phyloP scores from a whole-genome alignment of 495 filamentous ascomycete genomes.

The Thermochaetoides thermophila region DNA sequence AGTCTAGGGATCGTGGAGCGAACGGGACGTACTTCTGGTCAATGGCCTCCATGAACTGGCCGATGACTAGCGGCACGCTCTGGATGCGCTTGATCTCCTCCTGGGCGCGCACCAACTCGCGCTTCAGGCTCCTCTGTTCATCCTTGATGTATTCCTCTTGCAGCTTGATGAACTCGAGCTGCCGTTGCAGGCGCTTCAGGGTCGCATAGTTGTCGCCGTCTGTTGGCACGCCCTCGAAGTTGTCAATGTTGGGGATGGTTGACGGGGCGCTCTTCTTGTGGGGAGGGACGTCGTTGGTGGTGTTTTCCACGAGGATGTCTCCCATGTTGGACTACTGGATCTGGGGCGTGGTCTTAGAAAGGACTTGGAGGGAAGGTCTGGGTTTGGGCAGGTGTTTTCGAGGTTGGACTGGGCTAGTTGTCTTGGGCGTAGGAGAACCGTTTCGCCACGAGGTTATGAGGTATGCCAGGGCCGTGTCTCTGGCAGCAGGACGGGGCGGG shows the following conservation, averaged over 20 bases:
- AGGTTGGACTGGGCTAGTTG: too few species aligned
- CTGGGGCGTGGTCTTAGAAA: too few species aligned
- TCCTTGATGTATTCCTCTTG: constrained; percentile 99
- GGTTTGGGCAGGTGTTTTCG: too few species aligned
- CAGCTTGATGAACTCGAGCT: constrained; percentile 95
- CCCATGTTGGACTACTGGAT: too few species aligned
- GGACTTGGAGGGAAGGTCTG: too few species aligned
- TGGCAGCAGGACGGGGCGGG: too few species aligned
- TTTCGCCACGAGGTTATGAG: too few species aligned
- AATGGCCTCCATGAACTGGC: constrained; percentile 99
- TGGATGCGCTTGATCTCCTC: constrained; percentile 99
- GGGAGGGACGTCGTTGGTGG: constrained; percentile 53
- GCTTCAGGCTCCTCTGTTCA: constrained; percentile 94
- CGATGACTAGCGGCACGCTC: constrained; percentile 93
- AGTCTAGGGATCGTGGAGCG: not conserved
- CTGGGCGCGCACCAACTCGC: constrained; percentile 91
- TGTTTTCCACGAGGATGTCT: constrained; percentile 70
- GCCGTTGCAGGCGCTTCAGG: constrained; percentile 86
- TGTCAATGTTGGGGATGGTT: constrained; percentile 78
- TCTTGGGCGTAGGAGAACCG: too few species aligned
- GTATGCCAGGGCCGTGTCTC: too few species aligned
- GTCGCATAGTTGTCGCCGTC: constrained; percentile 92
- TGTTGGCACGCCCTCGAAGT: constrained; percentile 61
- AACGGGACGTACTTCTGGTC: constrained; percentile 72
- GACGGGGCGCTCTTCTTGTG: constrained; percentile 69